A percentile compares a stretch with the other conserved stretches of the same genome.
Evolutionary conservation across 352 stramenopile genomes (phyloP).

Genomic region (Elongisporangium prolatum): DNA sequence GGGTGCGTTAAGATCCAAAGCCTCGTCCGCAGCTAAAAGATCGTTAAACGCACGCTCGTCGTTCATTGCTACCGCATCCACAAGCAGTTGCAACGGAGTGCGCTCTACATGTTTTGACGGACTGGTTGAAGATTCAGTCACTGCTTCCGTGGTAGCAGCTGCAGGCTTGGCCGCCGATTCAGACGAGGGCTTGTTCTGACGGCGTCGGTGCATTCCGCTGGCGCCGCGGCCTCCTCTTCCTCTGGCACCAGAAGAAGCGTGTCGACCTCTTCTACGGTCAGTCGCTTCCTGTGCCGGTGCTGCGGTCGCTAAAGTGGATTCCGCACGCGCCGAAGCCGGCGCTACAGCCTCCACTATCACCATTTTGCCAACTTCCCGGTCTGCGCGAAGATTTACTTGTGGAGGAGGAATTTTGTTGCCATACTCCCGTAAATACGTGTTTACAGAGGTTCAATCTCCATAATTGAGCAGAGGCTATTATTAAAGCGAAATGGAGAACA

Average conservation of each 20-base stretch:
- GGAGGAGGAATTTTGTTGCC: background rate
- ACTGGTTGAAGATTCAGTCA: background rate
- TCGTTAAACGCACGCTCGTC: background rate
- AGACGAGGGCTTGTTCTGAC: background rate
- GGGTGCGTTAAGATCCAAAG: slow-evolving; percentile 32
- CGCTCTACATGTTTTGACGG: background rate
- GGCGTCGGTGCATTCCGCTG: background rate
- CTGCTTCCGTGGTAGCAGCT: background rate
- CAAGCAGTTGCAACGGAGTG: background rate
- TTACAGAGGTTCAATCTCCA: background rate
- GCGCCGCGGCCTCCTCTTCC: background rate
- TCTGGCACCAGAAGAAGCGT: background rate
- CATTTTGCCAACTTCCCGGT: background rate
- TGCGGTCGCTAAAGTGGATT: background rate
- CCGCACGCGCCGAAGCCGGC: background rate
- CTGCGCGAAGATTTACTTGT: background rate
- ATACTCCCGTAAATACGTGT: background rate
- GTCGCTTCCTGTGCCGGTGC: background rate
- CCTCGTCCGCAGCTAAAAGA: background rate
- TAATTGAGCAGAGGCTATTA: background rate
- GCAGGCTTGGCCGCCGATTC: background rate
- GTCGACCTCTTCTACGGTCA: background rate
- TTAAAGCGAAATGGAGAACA: background rate
- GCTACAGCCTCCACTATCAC: background rate
- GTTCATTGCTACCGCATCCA: background rate